phyloP scores from a whole-genome alignment of 148 eudicot species.

The Nepenthes gracilis region DNA sequence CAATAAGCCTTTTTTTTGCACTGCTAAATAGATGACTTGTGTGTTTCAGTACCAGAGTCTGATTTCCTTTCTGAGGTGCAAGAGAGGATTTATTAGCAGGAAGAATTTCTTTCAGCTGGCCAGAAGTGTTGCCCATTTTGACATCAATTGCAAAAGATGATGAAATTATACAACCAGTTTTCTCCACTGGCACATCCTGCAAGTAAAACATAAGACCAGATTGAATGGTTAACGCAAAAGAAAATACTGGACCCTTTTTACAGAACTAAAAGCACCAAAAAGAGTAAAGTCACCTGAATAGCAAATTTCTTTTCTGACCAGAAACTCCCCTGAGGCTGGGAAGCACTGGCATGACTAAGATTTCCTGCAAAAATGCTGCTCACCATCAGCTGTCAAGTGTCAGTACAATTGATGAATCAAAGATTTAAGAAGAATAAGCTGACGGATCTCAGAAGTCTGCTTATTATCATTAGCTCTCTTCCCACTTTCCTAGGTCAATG shows the following conservation, averaged over 20 bases:
- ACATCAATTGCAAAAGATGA: constrained; percentile 21
- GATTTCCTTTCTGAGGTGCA: constrained; percentile 22
- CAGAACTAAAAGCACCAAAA: background rate
- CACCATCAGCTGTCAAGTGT: constrained; percentile 5
- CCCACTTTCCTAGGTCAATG: no score
- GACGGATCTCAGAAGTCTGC: no score
- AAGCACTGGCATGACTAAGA: constrained; percentile 9
- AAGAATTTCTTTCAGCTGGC: constrained; percentile 29
- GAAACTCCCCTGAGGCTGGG: constrained; percentile 23
- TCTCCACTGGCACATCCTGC: constrained; percentile 30
- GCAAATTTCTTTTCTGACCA: constrained; percentile 23
- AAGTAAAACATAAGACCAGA: constrained; percentile 10
- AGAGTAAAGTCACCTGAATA: constrained; percentile 23
- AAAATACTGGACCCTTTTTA: background rate
- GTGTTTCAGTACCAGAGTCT: constrained; percentile 16
- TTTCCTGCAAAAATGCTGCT: constrained; percentile 29
- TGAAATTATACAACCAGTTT: constrained; percentile 17
- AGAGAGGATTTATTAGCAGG: constrained; percentile 82
- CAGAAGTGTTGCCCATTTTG: constrained; percentile 20
- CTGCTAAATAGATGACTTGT: constrained; percentile 18
- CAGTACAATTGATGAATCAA: background rate
- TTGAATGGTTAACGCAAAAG: background rate
- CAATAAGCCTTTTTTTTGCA: constrained; percentile 16
- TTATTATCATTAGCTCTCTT: no score
- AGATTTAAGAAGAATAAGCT: background rate